Conservation (phyloP, 306 rosid species). For the Fagus sylvatica region DNA sequence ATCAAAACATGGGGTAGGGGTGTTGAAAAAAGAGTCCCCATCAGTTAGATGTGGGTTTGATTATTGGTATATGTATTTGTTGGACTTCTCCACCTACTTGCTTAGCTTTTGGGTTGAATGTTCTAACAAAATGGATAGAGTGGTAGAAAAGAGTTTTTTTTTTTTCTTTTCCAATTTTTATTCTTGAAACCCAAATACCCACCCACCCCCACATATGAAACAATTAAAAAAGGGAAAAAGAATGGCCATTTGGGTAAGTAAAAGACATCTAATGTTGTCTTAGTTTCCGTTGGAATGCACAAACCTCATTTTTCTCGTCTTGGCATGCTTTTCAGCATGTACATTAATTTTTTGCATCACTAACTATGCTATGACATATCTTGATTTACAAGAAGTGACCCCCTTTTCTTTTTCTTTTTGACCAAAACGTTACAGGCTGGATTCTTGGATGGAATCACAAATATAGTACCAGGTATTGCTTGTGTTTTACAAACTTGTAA, state of each 20-base stretch:
- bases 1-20: not conserved
- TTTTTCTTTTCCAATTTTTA: too few species aligned
- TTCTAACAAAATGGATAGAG: too few species aligned
- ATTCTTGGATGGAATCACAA: conserved; percentile 86
- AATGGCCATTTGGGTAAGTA: not conserved
- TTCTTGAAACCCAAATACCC: not conserved
- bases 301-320: not conserved
- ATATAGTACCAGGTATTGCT: conserved; percentile 84
- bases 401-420: conserved; percentile 4
- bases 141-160: too few species aligned
- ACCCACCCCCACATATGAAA: not conserved
- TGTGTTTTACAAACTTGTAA: conserved; percentile 15
- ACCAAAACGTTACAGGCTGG: conserved; percentile 71
- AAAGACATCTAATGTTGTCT: not conserved
- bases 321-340: not conserved
- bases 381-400: not conserved
- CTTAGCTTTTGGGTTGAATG: not conserved
- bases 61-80: not conserved
- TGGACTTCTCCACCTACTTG: not conserved
- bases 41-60: not conserved
- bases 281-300: not conserved
- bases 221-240: too few species aligned
- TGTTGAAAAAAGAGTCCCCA: not conserved
- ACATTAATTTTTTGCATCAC: not conserved
- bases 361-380: conserved; percentile 1